Percentiles rank a stretch among this genome's conserved stretches.
These are phyloP conservation scores for Ampelomyces quisqualis DNA, from an alignment of 2,329 filamentous ascomycete genomes.

Conservation along the genomic window DNA sequence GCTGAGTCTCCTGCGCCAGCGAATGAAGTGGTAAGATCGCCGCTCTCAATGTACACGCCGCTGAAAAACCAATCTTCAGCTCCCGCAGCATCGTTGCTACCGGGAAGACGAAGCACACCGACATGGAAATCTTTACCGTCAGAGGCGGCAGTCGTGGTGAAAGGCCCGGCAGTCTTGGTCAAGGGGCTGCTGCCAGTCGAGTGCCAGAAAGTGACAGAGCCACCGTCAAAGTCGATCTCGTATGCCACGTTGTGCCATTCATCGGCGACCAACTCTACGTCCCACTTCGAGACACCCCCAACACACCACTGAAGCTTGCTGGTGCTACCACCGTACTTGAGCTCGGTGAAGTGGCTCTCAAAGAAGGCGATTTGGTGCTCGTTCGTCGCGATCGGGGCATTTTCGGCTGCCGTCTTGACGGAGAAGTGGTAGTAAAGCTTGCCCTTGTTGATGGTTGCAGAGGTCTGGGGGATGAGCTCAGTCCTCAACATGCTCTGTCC, in stretches of 20 bases:
- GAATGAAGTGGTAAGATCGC: conserved; percentile 42
- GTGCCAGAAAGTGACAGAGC: conserved; percentile 68
- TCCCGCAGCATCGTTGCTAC: conserved; percentile 53
- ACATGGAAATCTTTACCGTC: conserved; percentile 74
- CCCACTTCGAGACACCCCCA: conserved; percentile 62
- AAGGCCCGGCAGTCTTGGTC: conserved; percentile 59
- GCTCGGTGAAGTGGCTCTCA: conserved; percentile 72
- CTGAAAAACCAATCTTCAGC: conserved; percentile 71
- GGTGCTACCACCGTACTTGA: conserved; percentile 63
- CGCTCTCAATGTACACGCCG: conserved; percentile 69
- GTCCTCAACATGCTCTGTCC: conserved; percentile 69
- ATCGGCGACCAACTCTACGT: conserved; percentile 59
- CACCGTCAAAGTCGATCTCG: conserved; percentile 65
- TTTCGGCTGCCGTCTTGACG: conserved; percentile 59
- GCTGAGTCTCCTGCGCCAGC: conserved; percentile 17
- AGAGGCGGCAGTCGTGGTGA: conserved; percentile 61
- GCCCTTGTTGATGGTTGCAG: conserved; percentile 62
- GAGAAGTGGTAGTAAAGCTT: conserved; percentile 73
- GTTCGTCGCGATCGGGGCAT: conserved; percentile 60
- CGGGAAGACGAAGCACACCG: conserved; percentile 66
- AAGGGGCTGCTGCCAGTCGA: conserved; percentile 62
- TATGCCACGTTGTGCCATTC: conserved; percentile 77
- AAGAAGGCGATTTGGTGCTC: conserved; percentile 69
- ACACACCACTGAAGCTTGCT: conserved; percentile 65
- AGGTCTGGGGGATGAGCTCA: conserved; percentile 72